phyloP scores from a whole-genome alignment of 768 basidiomycete species.

The Lentinula sp. region DNA sequence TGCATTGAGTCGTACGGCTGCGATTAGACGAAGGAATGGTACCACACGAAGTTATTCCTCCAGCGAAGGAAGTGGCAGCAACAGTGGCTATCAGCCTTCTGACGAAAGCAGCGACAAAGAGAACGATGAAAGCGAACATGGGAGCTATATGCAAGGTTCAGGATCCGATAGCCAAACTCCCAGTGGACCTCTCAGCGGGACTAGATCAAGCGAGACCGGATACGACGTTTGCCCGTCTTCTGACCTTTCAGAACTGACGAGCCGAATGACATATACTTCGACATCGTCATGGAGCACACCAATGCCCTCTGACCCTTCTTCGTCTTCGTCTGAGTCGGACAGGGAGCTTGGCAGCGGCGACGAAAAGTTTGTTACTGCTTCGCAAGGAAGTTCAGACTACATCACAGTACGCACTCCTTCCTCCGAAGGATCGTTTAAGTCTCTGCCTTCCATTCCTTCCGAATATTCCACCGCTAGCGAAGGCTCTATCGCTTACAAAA shows the following conservation, averaged over 20 bases:
- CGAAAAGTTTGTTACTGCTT: constrained; percentile 37
- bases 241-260: constrained; percentile 37
- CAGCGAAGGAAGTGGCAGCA: constrained; percentile 11
- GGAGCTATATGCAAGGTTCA: background rate
- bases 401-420: constrained; percentile 33
- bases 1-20: constrained; percentile 50
- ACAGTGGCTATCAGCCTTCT: constrained; percentile 13
- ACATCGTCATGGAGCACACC: constrained; percentile 15
- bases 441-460: constrained; percentile 57
- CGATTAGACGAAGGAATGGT: constrained; percentile 46
- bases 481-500: constrained; percentile 38
- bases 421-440: constrained; percentile 46
- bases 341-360: constrained; percentile 23
- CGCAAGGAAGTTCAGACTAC: constrained; percentile 49
- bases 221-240: constrained; percentile 51
- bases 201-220: constrained; percentile 41
- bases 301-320: constrained; percentile 27
- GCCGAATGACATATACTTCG: constrained; percentile 20
- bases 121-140: constrained; percentile 16
- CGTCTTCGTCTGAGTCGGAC: constrained; percentile 21
- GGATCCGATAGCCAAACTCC: background rate
- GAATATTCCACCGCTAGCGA: constrained; percentile 45
- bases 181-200: constrained; percentile 9
- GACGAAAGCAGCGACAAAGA: constrained; percentile 15
- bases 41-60: constrained; percentile 26